These are phyloP conservation scores for Hibiscus trionum DNA, from an alignment of 345 rosid genomes.

Conservation along the genomic window DNA sequence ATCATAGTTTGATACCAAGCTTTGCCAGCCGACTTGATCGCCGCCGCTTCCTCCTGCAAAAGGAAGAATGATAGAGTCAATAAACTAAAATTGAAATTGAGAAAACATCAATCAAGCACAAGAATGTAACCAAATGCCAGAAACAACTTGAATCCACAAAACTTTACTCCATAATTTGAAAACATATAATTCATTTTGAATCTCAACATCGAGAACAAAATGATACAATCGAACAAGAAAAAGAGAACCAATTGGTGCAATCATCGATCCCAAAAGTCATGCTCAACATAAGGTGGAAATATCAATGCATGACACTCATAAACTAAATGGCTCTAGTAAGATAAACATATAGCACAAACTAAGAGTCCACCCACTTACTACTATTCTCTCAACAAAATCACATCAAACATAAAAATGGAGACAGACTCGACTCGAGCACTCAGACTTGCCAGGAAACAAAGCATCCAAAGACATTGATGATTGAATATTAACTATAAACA, in stretches of 20 bases:
- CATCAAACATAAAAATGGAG: not conserved
- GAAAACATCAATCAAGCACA: not conserved
- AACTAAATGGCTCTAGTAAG: not conserved
- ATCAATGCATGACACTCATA: not conserved
- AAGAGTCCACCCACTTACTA: not conserved
- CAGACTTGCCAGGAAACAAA: not conserved
- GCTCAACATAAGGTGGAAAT: not conserved
- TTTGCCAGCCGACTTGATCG: constrained; percentile 73
- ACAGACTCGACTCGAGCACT: not conserved
- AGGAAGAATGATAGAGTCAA: not conserved
- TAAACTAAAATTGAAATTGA: not conserved
- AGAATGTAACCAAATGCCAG: too few relatives aligned
- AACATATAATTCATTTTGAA: not conserved
- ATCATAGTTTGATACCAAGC: constrained; percentile 92
- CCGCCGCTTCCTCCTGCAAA: constrained; percentile 67
- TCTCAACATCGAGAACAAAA: too few relatives aligned
- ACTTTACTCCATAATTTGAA: not conserved
- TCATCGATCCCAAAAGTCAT: too few relatives aligned
- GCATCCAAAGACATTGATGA: not conserved
- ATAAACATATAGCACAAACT: not conserved
- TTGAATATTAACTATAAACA: not conserved
- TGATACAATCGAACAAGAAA: not conserved
- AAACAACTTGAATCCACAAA: not conserved
- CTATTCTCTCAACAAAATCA: not conserved
- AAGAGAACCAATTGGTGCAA: not conserved